Base-by-base conservation (phyloP, 371 early-diverging fungal genomes). In the Mucor irregularis region DNA sequence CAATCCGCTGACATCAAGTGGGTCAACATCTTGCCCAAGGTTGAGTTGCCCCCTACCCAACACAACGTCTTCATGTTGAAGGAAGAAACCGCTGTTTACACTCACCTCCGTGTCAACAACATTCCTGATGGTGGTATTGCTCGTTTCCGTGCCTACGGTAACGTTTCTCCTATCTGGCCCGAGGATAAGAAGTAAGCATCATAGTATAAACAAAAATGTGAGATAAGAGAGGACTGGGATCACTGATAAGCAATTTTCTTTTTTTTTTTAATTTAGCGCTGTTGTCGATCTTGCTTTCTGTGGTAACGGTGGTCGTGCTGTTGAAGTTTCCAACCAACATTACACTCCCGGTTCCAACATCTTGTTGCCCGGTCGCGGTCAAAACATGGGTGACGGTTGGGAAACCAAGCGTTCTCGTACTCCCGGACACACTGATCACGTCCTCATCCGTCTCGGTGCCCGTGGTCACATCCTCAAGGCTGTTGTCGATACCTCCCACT, bases 61-160 rank as follows among this genome's bases (percentile, higher is more conserved):
- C 91, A 86, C 62, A 90, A 93, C 62, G 81, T 80, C 38, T 85
- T 91, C 61, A 74, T 81, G 11, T 72, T 90, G 57, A 61, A 66
- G n/a, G 30, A 68, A 37, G 79, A 78, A 5, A 72, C 78, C 5
- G 60, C 53, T 0, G 66, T 79, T 24, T 93, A 71, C 58, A 93
- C 86, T 42, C 88, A 89, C 62, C 73, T 96, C 26, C 82, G 93
- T 40, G 68, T 95, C 34, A 88, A 86, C 50, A 90, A 93, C 69
- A 90, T 86, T 66, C 96, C 96, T 5, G 96, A 96, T 68, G 96
- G 96, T 35, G 96, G 95, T 48, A 88, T 95, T 62, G 84, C 85
- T 43, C 89, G 96, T 31, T 85, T 94, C 69, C 83, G 96, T 37
- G 90, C 87, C 43, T 92, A 87, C 62, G 96, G 96, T n/a, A 75